Percentiles rank a stretch among this genome's conserved stretches.
These are phyloP conservation scores for Phaffomyces opuntiae DNA, from an alignment of 805 yeast species.

Conservation along the genomic window DNA sequence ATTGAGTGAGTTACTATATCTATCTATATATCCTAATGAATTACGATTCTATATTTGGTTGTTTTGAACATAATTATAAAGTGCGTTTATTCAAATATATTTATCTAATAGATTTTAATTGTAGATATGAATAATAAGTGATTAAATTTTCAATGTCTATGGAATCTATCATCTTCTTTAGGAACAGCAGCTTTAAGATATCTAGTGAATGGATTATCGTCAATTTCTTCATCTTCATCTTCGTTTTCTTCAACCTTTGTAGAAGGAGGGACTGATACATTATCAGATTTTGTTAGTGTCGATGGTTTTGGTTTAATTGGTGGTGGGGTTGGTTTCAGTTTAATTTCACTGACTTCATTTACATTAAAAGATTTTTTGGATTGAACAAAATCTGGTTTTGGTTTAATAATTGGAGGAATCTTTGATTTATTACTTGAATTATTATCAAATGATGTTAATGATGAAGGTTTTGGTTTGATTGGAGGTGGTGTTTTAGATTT, in stretches of 20 bases:
- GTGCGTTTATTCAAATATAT: too few species aligned
- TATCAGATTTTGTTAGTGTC: not conserved
- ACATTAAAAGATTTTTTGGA: too few species aligned
- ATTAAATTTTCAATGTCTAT: slow-evolving; percentile 9
- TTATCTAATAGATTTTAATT: too few species aligned
- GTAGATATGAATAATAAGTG: not conserved
- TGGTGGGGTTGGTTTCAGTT: not conserved
- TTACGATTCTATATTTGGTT: too few species aligned
- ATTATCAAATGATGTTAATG: too few species aligned
- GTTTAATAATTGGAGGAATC: not conserved
- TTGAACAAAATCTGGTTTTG: not conserved
- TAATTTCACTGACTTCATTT: too few species aligned
- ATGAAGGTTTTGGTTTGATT: not conserved
- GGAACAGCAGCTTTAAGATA: slow-evolving; percentile 34
- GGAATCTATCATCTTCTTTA: slow-evolving; percentile 27
- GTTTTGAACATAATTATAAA: too few species aligned
- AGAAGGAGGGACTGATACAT: not conserved
- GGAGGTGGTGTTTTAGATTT: not conserved
- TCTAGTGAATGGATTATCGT: slow-evolving; percentile 29
- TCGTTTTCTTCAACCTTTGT: slow-evolving; percentile 1
- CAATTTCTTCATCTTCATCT: slow-evolving; percentile 14
- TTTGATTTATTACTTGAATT: too few species aligned
- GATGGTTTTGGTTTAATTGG: not conserved
- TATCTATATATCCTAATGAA: too few species aligned
- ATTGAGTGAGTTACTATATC: not conserved